Conservation (phyloP, 148 eudicot genomes). For the Persicaria maculosa region DNA sequence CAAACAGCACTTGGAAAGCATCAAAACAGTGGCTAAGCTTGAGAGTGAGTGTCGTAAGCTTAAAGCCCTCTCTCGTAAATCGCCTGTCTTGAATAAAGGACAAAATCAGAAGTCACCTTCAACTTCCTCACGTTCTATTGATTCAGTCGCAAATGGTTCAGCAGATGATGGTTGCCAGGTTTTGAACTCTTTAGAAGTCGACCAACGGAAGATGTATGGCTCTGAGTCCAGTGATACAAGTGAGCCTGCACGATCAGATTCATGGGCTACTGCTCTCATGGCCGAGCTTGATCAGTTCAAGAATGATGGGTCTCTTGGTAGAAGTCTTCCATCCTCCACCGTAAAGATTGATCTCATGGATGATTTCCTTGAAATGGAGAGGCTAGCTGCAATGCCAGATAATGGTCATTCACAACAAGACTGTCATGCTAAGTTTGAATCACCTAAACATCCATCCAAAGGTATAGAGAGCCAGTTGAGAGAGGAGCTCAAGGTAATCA, state of each 20-base stretch:
- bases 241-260: slow-evolving; percentile 6
- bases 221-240: slow-evolving; percentile 2
- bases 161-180: slow-evolving; percentile 24
- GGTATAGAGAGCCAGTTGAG: slow-evolving; percentile 21
- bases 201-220: slow-evolving; percentile 14
- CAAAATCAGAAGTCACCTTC: slow-evolving; percentile 22
- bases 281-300: slow-evolving; percentile 66
- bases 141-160: slow-evolving; percentile 58
- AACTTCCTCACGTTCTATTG: slow-evolving; percentile 42
- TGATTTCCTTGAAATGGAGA: slow-evolving; percentile 94
- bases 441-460: slow-evolving; percentile 8
- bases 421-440: slow-evolving; percentile 16
- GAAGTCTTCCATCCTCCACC: slow-evolving; percentile 24
- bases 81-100: slow-evolving; percentile 19
- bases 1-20: slow-evolving; percentile 74
- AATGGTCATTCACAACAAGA: slow-evolving; percentile 12
- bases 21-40: slow-evolving; percentile 71
- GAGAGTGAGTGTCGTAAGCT: slow-evolving; percentile 90
- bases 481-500: slow-evolving; percentile 31
- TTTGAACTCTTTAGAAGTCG: slow-evolving; percentile 23
- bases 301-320: slow-evolving; percentile 31
- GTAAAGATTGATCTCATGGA: slow-evolving; percentile 74
- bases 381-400: slow-evolving; percentile 60
- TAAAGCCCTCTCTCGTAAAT: slow-evolving; percentile 38
- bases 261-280: slow-evolving; percentile 39